Conservation (phyloP, 75 land plant species). For the Isoetes taiwanensis region DNA sequence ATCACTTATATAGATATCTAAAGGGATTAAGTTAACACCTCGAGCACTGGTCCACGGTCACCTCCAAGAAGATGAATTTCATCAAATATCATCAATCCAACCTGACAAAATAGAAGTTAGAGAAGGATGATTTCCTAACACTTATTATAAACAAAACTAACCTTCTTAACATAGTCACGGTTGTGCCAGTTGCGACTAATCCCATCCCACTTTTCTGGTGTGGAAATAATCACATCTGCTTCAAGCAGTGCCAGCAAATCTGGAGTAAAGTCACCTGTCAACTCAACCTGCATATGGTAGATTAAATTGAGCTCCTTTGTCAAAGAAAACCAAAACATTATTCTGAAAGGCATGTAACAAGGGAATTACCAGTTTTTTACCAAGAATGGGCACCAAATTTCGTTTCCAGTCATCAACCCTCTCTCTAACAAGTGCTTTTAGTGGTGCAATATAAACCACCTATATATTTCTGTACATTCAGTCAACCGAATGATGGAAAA, state of each 20-base stretch:
- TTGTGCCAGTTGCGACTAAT: slow-evolving; percentile 94
- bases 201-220: slow-evolving; percentile 99
- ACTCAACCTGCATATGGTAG: slow-evolving; percentile 53
- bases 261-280: slow-evolving; percentile 98
- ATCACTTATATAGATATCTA: neutral
- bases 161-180: slow-evolving; percentile 93
- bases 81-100: slow-evolving; percentile 91
- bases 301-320: neutral
- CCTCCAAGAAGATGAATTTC: slow-evolving; percentile 99
- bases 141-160: slow-evolving; percentile 8
- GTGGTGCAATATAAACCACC: slow-evolving; percentile 95
- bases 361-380: slow-evolving; percentile 68
- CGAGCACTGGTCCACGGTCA: slow-evolving; percentile 97
- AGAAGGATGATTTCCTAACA: neutral
- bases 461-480: slow-evolving; percentile 15
- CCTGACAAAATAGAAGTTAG: slow-evolving; percentile 24
- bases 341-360: neutral
- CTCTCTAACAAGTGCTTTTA: slow-evolving; percentile 94
- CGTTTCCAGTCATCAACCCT: slow-evolving; percentile 90
- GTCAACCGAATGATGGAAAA: too few species aligned
- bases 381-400: slow-evolving; percentile 54
- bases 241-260: slow-evolving; percentile 75
- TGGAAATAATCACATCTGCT: slow-evolving; percentile 95
- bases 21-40: too few species aligned
- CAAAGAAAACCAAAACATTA: neutral